phyloP scores from a whole-genome alignment of 2,329 filamentous ascomycete species.

The Colletotrichum sp. region DNA sequence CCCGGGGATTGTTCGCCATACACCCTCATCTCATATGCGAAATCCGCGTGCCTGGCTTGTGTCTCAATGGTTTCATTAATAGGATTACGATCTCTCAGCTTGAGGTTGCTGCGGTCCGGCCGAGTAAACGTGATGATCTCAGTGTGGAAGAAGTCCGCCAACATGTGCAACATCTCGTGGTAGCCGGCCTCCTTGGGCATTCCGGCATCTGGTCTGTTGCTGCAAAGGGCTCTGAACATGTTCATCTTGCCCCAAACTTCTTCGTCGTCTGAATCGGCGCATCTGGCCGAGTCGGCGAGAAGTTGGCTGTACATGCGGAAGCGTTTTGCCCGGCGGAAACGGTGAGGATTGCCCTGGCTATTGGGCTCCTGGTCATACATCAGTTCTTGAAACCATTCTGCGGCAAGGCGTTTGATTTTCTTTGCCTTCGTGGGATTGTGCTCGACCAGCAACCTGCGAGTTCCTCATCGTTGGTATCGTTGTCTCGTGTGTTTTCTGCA shows the following conservation, averaged over 20 bases:
- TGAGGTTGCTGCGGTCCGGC: background rate
- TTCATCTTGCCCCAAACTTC: background rate
- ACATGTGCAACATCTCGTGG: conserved; percentile 11
- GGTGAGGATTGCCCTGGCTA: background rate
- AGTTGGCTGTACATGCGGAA: conserved; percentile 10
- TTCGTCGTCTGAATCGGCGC: background rate
- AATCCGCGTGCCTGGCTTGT: background rate
- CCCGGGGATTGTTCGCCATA: background rate
- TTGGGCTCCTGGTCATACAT: background rate
- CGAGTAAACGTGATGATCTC: conserved; percentile 10
- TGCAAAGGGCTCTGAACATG: background rate
- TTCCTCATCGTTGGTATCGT: background rate
- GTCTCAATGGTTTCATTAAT: background rate
- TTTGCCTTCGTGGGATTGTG: background rate
- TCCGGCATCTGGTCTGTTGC: background rate
- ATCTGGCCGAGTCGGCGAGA: background rate
- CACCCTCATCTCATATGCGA: background rate
- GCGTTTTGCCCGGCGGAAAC: background rate
- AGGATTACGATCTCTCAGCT: background rate
- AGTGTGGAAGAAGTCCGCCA: background rate
- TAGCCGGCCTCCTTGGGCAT: background rate
- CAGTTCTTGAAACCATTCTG: background rate
- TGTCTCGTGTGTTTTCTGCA: background rate
- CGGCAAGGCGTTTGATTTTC: background rate
- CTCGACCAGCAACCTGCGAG: background rate